Base-by-base conservation (phyloP, 192 early-diverging fungal genomes). In the Coemansia sp. region DNA sequence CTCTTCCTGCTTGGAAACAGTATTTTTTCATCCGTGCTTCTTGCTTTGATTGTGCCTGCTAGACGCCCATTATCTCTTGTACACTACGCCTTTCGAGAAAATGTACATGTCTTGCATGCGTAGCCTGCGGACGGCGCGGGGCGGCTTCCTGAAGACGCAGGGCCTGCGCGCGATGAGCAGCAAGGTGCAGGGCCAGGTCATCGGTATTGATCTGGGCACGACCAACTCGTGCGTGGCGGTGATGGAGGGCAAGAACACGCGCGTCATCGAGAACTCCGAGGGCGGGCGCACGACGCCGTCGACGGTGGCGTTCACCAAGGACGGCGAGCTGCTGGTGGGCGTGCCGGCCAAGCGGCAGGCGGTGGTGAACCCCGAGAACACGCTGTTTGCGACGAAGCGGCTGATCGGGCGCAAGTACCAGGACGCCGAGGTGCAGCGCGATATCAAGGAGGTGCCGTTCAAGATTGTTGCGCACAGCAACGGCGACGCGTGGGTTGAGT, bases 161-260 rank as follows among this genome's bases (percentile, higher is more conserved):
- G 49, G 62, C 55, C 14, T 66, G 39, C 78, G 78, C 22, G 58
- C 61, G 50, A 75, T 75, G 71, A 80, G 79, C 68, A 63, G 53
- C 73, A 86, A 86, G 75, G 84, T 86, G 6, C 78, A 85, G 63
- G 87, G 87, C 43, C 70, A 75, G 46, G 93, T 98, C 30, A 94
- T 99, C 58, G 97, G 97, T 72, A 95, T 99, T 62, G 97, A 99
- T 84, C 81, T 99, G 54, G 97, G 97, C 40, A 99, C 97, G 23
- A 99, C 97, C 61, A 97, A 99, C 84, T 97, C 95, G n/a, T 99
- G 97, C 69, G 97, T 99, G 28, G 87, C 92, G 42, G 87, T 95
- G 20, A 99, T 96, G 93, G 97, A 99, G 80, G 97, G 96, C 64
- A 97, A 96, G 79, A 86, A 69, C 54, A 92, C 95, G 12, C 87